Evolutionary conservation across 2,329 filamentous ascomycete species (phyloP).

Genomic region (Apiospora rasikravindrae): DNA sequence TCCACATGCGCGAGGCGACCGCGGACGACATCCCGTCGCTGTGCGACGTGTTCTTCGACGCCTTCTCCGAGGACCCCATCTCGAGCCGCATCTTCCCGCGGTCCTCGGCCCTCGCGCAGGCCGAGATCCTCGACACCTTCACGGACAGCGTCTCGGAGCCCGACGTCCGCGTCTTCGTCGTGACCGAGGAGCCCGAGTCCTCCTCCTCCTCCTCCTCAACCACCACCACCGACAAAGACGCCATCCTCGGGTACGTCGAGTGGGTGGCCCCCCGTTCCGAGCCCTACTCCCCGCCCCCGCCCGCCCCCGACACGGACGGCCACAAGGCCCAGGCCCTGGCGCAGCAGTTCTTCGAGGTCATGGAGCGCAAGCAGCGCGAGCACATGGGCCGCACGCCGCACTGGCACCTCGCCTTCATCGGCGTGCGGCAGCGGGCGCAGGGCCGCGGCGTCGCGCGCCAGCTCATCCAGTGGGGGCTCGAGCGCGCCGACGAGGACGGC

Average conservation of each 20-base stretch:
- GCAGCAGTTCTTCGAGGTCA: constrained; percentile 44
- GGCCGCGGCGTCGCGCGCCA: constrained; percentile 50
- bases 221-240: neutral
- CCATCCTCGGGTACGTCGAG: constrained; percentile 52
- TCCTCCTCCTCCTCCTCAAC: neutral
- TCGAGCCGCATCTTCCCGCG: constrained; percentile 22
- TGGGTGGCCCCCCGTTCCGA: constrained; percentile 46
- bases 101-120: constrained; percentile 18
- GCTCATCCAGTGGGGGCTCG: constrained; percentile 54
- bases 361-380: constrained; percentile 41
- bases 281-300: constrained; percentile 32
- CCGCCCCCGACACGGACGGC: constrained; percentile 47
- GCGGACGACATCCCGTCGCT: constrained; percentile 27
- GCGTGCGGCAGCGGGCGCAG: constrained; percentile 48
- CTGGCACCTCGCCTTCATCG: constrained; percentile 55
- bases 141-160: constrained; percentile 22
- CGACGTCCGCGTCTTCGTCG: constrained; percentile 15
- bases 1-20: constrained; percentile 28
- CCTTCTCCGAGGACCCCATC: constrained; percentile 29
- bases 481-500: constrained; percentile 49
- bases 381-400: constrained; percentile 50
- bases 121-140: constrained; percentile 23
- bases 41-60: constrained; percentile 28
- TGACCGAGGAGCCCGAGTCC: constrained; percentile 22
- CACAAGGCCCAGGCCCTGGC: constrained; percentile 40